Conservation (phyloP, 805 yeast genomes). For the Candida pini region DNA sequence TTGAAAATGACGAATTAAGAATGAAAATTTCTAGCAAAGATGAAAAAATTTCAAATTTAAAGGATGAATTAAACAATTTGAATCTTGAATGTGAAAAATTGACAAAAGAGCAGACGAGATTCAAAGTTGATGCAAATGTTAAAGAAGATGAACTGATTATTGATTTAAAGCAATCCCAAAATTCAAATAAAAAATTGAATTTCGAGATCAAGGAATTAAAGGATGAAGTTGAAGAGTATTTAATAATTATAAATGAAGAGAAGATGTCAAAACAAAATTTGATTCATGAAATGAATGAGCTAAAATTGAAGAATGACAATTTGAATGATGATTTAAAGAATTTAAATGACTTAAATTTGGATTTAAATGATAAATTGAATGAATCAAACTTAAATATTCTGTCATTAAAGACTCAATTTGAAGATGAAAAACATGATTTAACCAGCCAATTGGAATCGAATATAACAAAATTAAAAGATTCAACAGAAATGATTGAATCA, state of each 20-base stretch:
- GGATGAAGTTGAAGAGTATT: constrained; percentile 30
- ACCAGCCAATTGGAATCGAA: constrained; percentile 18
- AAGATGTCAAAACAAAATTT: constrained; percentile 39
- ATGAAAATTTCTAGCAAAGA: constrained; percentile 29
- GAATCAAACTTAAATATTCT: constrained; percentile 7
- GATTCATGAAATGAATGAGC: constrained; percentile 34
- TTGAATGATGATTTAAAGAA: constrained; percentile 22
- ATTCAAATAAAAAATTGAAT: constrained; percentile 33
- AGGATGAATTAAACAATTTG: constrained; percentile 29
- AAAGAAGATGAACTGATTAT: constrained; percentile 35
- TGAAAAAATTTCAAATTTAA: constrained; percentile 17
- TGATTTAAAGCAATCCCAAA: constrained; percentile 37
- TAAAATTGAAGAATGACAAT: constrained; percentile 21
- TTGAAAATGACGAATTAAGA: constrained; percentile 30
- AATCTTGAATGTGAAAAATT: constrained; percentile 52
- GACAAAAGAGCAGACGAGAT: constrained; percentile 31
- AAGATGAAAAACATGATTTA: constrained; percentile 20
- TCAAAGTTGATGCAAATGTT: constrained; percentile 33
- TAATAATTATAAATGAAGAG: constrained; percentile 36
- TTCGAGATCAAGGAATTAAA: constrained; percentile 33
- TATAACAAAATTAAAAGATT: constrained; percentile 15
- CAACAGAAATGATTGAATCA: constrained; percentile 14
- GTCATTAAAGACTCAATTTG: constrained; percentile 12
- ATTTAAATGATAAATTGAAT: constrained; percentile 15
- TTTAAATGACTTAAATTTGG: constrained; percentile 22